Base-by-base conservation (phyloP, 225 moss, liverwort and hornwort species). In the Ulota crispa region DNA sequence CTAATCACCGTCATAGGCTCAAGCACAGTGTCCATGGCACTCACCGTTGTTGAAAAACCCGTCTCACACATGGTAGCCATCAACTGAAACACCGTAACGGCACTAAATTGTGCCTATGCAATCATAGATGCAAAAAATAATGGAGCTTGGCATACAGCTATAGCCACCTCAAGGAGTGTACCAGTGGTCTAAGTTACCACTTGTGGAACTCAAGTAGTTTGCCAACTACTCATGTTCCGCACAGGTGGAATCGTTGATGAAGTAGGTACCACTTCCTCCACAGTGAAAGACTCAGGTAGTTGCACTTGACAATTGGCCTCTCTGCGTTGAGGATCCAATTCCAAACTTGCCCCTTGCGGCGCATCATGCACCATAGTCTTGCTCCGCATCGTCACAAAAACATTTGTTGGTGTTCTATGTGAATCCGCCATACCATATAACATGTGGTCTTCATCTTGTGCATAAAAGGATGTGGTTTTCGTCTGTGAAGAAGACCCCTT, bases 1-100 rank as follows among this genome's bases (percentile, higher is more conserved):
- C 42, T 42, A 42, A 10, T 2, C 42, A 9, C 9, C 2, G 42
- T 10, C 9, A 42, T 1, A 1, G 21, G 8, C 57, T 57, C 57
- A 57, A 7, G 7, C 57, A 57, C 1, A 3, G 6, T 57, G 2
- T 57, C 23, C 8, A n/a, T 57, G 20, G 23, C 20, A 4, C 57
- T 7, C 6, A 23, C 6, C 6, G n/a, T 7, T 23, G n/a, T 3
- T 3, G n/a, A 23, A 7, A 4, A 6, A 23, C 1, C 4, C 2
- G 20, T 24, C 4, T 23, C 7, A 23, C 57, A 57, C 21, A 57
- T 57, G 9, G n/a, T 57, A 8, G 4, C 23, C n/a, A 2, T 24
- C 6, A 57, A 4, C n/a, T 9, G 0, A 7, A 57, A 57, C 0
- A 57, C n/a, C 6, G 7, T 23, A 1, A 8, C 20, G 9, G 8